A percentile compares a stretch with the other conserved stretches of the same genome.
These are phyloP conservation scores for Xylariaceae sp. DNA, from an alignment of 2,329 filamentous ascomycete species.

Conservation along the genomic window DNA sequence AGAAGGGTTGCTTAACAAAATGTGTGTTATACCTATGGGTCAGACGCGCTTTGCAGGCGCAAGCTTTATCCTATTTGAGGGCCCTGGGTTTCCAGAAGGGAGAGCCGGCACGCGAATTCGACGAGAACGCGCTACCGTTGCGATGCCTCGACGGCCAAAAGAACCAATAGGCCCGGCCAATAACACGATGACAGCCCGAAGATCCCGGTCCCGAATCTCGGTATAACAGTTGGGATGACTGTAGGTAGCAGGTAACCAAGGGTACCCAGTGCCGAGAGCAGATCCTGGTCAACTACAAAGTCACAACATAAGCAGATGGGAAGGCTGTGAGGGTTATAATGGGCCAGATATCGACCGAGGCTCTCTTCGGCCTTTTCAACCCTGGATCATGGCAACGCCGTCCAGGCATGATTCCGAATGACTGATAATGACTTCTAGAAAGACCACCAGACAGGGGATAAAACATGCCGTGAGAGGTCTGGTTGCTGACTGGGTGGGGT, in stretches of 20 bases:
- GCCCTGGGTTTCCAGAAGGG: constrained; percentile 11
- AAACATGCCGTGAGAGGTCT: constrained; percentile 15
- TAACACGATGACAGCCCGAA: constrained; percentile 7
- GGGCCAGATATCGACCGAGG: not conserved
- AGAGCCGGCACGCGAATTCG: constrained; percentile 6
- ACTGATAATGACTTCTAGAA: not conserved
- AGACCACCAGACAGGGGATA: constrained; percentile 12
- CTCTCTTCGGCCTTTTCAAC: constrained; percentile 6
- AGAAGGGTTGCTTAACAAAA: constrained; percentile 6
- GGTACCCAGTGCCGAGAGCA: constrained; percentile 11
- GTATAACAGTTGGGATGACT: constrained; percentile 10
- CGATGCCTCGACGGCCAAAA: constrained; percentile 17
- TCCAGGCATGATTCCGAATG: constrained; percentile 7
- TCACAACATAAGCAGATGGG: constrained; percentile 13
- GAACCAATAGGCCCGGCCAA: constrained; percentile 3
- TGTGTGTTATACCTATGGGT: constrained; percentile 11
- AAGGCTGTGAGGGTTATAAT: constrained; percentile 7
- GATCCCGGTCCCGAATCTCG: constrained; percentile 16
- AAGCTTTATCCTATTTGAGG: constrained; percentile 14
- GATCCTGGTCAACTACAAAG: constrained; percentile 8
- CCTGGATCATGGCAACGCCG: constrained; percentile 5
- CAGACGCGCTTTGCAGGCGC: constrained; percentile 10
- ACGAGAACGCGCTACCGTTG: constrained; percentile 11
- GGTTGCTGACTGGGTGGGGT: constrained; percentile 17
- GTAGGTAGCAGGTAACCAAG: constrained; percentile 11